Evolutionary conservation across 1,284 basidiomycete species (phyloP), one percentile per base, ranked within the genome.

Genomic region (Ceratobasidium theobromae): DNA sequence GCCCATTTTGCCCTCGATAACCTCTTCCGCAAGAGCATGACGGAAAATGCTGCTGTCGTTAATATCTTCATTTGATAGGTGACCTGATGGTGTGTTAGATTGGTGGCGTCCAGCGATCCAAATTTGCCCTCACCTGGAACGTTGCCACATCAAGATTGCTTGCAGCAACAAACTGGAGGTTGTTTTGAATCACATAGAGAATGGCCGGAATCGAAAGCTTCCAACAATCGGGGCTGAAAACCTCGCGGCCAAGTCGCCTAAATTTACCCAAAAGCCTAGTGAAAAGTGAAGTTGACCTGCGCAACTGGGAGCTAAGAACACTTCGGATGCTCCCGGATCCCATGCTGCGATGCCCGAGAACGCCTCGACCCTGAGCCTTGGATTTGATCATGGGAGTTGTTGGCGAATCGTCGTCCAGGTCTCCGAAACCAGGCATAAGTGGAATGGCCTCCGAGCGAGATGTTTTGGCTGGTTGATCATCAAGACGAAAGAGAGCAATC

Each of bases 31-130:
- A 98, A 83, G 30, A 98, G 81, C 9, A 93, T 74, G 67, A 98
- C 95, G 41, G 92, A 95, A 77, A 96, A 98, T 49, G 88, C 91
- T 14, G 95, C 95, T 11, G 95, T 98, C 28, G 95, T 98, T 69
- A 98, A 86, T 72, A 98, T 97, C 80, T 98, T 96, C 92, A 95
- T 95, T 77, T 96, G 93, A 77, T 96, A 96, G 64, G 90, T 93
- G 73, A 95, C 58, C 79, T 62, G 30, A n/a, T n/a, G n/a, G n/a
- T n/a, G n/a, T n/a, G n/a, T n/a, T n/a, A n/a, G n/a, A n/a, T n/a
- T n/a, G n/a, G n/a, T n/a, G n/a, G n/a, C n/a, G n/a, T n/a, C n/a
- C n/a, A n/a, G n/a, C n/a, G n/a, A 6, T 43, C 16, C 16, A 16
- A 16, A 43, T n/a, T 5, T 18, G 21, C 12, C 8, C 45, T 18